These are phyloP conservation scores for Gracilaria caudata DNA, from an alignment of 23 red algal species.

Conservation along the genomic window DNA sequence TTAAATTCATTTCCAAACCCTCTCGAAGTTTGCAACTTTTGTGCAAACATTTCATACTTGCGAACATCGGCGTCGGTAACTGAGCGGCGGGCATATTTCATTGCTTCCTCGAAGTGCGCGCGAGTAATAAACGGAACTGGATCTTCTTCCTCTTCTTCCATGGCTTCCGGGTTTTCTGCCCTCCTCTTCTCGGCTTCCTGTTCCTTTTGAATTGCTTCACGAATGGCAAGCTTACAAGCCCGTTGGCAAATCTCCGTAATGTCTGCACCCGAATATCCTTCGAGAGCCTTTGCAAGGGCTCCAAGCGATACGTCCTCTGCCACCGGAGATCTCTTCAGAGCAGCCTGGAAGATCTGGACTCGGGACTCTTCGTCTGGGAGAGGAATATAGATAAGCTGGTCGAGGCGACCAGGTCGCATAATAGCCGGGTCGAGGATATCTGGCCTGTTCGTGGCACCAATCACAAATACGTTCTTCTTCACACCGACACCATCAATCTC, in stretches of 20 bases:
- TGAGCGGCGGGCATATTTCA: conserved; percentile 91
- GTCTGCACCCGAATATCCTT: conserved; percentile 98
- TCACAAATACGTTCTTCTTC: conserved; percentile 98
- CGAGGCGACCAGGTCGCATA: conserved; percentile 96
- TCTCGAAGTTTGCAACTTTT: conserved; percentile 89
- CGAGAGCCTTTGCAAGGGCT: conserved; percentile 83
- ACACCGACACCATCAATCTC: conserved; percentile 99
- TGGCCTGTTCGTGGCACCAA: conserved; percentile 98
- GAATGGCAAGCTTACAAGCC: conserved; percentile 97
- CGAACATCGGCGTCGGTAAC: conserved; percentile 97
- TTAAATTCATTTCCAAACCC: conserved; percentile 99
- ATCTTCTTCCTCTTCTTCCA: conserved; percentile 91
- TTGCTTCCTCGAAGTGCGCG: conserved; percentile 97
- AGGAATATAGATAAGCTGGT: conserved; percentile 98
- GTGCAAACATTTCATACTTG: conserved; percentile 98
- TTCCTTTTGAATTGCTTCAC: conserved; percentile 92
- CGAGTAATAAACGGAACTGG: conserved; percentile 93
- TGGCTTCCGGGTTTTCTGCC: conserved; percentile 72
- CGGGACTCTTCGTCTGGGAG: conserved; percentile 91
- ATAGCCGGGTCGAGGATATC: conserved; percentile 97
- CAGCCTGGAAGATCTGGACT: conserved; percentile 93
- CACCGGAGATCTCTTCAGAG: conserved; percentile 89
- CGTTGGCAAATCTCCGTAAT: conserved; percentile 99
- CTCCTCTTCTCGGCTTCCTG: conserved; percentile 79
- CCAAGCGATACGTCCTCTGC: conserved; percentile 91